These are phyloP conservation scores for Populus simonii DNA, from an alignment of 345 rosid species.

Conservation along the genomic window DNA sequence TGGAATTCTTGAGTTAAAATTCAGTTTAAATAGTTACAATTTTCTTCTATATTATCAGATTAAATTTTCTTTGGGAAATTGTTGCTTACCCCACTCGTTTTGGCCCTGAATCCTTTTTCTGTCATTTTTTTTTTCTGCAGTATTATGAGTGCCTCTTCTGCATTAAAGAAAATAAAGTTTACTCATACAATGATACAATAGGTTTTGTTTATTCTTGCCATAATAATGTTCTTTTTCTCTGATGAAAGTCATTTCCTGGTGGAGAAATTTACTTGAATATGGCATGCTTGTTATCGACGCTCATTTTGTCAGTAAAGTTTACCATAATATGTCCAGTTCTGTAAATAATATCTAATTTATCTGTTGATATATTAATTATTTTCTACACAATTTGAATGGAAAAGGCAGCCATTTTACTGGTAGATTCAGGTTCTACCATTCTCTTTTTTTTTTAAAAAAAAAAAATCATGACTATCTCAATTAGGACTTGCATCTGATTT, in stretches of 20 bases:
- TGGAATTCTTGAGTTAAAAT: background rate
- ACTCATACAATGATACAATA: too few species aligned
- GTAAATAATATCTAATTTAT: background rate
- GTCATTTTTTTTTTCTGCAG: background rate
- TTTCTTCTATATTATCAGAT: background rate
- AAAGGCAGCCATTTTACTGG: background rate
- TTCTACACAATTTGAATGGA: background rate
- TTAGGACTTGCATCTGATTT: conserved; percentile 10
- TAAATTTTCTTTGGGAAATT: background rate
- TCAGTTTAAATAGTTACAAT: background rate
- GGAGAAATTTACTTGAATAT: background rate
- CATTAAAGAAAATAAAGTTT: background rate
- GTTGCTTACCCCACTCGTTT: background rate
- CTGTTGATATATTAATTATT: background rate
- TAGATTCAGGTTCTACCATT: background rate
- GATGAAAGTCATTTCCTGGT: background rate
- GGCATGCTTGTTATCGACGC: background rate
- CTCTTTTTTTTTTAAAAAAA: background rate
- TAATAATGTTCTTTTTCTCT: background rate
- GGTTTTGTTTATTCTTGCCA: too few species aligned
- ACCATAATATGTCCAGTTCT: background rate
- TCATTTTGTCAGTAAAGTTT: background rate
- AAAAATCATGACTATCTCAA: background rate
- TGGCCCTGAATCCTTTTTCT: background rate
- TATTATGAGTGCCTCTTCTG: background rate